Percentiles rank a stretch among this genome's conserved stretches.
phyloP scores from a whole-genome alignment of 805 yeast species.

The Cyberlindnera samutprakarnensis region DNA sequence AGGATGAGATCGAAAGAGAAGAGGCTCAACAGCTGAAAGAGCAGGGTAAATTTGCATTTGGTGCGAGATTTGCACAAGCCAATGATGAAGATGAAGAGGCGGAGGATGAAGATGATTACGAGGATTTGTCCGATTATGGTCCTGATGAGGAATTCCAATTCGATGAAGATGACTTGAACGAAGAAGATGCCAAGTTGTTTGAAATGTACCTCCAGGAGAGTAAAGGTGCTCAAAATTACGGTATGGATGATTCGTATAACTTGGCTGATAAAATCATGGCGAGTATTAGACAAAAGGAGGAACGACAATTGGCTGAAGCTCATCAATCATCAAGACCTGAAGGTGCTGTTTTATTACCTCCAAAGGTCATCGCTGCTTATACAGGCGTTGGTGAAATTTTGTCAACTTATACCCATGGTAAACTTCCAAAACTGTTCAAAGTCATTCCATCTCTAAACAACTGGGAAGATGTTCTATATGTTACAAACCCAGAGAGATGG shows the following conservation, averaged over 20 bases:
- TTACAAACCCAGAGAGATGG: slow-evolving; percentile 90
- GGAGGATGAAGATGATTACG: slow-evolving; percentile 30
- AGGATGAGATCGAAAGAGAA: slow-evolving; percentile 78
- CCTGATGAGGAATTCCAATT: slow-evolving; percentile 46
- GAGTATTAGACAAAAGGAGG: slow-evolving; percentile 71
- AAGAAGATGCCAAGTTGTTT: slow-evolving; percentile 77
- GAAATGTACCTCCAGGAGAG: slow-evolving; percentile 58
- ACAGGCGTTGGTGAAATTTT: slow-evolving; percentile 84
- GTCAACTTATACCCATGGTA: slow-evolving; percentile 89
- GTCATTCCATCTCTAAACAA: slow-evolving; percentile 87
- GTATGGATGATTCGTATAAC: slow-evolving; percentile 42
- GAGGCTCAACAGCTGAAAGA: slow-evolving; percentile 41
- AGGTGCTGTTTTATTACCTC: slow-evolving; percentile 85
- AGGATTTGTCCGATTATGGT: slow-evolving; percentile 37
- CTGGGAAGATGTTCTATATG: slow-evolving; percentile 93
- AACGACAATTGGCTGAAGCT: slow-evolving; percentile 22
- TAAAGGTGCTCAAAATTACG: slow-evolving; percentile 25
- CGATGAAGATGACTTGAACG: slow-evolving; percentile 61
- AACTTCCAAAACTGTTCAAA: slow-evolving; percentile 92
- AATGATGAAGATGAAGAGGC: slow-evolving; percentile 38
- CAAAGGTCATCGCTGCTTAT: slow-evolving; percentile 93
- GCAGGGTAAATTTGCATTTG: slow-evolving; percentile 22
- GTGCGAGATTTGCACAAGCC: slow-evolving; percentile 37
- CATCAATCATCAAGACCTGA: slow-evolving; percentile 33
- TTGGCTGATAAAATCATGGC: slow-evolving; percentile 94